Percentiles rank a stretch among this genome's conserved stretches.
These are phyloP conservation scores for Begonia peltatifolia DNA, from an alignment of 306 rosid genomes.

Conservation along the genomic window DNA sequence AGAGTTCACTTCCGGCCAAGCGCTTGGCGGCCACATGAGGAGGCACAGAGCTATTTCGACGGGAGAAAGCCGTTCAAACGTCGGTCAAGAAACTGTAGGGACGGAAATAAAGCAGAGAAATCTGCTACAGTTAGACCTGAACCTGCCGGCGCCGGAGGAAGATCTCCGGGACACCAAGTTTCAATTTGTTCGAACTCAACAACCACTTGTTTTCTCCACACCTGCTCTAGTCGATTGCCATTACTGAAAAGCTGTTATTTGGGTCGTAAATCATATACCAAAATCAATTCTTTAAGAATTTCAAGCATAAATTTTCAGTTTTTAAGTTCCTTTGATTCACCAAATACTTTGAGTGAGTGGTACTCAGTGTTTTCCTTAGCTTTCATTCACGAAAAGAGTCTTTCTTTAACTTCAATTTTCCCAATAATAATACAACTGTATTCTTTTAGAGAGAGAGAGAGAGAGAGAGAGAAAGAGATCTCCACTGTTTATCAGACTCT, in stretches of 20 bases:
- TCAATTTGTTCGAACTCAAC: conserved; percentile 30
- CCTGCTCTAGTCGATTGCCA: conserved; percentile 80
- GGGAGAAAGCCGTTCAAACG: background rate
- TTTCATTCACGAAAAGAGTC: too few relatives aligned
- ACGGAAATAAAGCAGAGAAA: conserved; percentile 20
- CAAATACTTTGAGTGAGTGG: too few relatives aligned
- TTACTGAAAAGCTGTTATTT: conserved; percentile 19
- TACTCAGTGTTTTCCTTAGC: too few relatives aligned
- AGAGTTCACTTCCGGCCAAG: conserved; percentile 83
- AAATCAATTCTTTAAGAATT: background rate
- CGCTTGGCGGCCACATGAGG: conserved; percentile 94
- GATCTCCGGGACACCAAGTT: conserved; percentile 35
- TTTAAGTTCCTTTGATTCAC: too few relatives aligned
- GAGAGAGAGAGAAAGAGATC: too few relatives aligned
- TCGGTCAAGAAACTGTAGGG: background rate
- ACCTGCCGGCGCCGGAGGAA: conserved; percentile 89
- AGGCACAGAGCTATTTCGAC: conserved; percentile 41
- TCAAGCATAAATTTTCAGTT: too few relatives aligned
- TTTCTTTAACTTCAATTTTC: too few relatives aligned
- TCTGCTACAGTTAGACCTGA: conserved; percentile 60
- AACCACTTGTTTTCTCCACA: conserved; percentile 37
- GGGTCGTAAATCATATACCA: background rate
- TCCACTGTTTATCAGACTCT: too few relatives aligned
- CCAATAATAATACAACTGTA: too few relatives aligned
- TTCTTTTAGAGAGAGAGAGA: too few relatives aligned